Evolutionary conservation across 2,329 filamentous ascomycete species (phyloP), one percentile per base, ranked within the genome.

Genomic region (Sporothrix luriei): DNA sequence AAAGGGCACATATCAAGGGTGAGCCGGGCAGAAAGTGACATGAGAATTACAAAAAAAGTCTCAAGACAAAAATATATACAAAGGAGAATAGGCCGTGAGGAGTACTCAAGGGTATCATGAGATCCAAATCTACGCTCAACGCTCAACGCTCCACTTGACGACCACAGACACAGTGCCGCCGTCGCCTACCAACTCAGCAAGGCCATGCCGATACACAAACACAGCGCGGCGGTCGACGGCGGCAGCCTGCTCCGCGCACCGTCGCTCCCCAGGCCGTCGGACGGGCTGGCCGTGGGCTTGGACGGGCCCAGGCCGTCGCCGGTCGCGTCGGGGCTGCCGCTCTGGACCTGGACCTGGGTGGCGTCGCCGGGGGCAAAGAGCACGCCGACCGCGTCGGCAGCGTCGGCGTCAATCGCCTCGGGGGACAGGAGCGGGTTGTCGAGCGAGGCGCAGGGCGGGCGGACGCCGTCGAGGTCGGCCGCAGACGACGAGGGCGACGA

Each of bases 311-410:
- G 70, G 14, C 73, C 71, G 48, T 76, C 74, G 11, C 69, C 78
- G 66, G 69, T 75, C 73, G 33, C 43, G 13, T 69, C 78, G 68
- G 69, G 75, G 72, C 24, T 49, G 38, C 66, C 71, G 62, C 64
- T 69, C 29, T 71, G 71, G 26, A 79, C 79, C 71, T 85, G 75
- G n/a, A 85, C 74, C 13, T 79, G 74, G 0, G 82, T 85, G 24
- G 83, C 79, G 71, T 83, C 81, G n/a, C 82, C 84, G 0, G 84
- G 84, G 10, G 83, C 83, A 73, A 86, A 84, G 49, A 86, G 77
- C 24, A 84, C 75, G 19, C 82, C 82, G 38, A 85, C 76, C 52
- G 76, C 74, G 68, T 84, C 80, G 52, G 84, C 81, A 4, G 77
- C 75, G 29, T 78, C 76, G 19, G 77, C 78, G 69, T 83, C 77